Percentiles rank a stretch among this genome's conserved stretches.
phyloP scores from a whole-genome alignment of 2,329 filamentous ascomycete genomes.

The Cladorrhinum sp. region DNA sequence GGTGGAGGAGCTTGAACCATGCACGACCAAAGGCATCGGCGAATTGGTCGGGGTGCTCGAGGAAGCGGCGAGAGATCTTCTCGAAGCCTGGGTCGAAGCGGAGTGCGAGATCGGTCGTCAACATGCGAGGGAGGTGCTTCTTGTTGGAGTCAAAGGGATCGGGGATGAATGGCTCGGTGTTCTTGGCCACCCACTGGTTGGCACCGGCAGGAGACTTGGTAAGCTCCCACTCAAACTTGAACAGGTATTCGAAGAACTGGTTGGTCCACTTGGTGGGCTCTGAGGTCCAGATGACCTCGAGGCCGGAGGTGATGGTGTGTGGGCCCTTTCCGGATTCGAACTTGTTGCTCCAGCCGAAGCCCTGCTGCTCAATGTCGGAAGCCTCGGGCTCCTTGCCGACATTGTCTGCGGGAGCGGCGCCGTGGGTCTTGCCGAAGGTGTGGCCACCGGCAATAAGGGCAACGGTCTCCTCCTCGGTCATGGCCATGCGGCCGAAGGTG shows the following conservation, averaged over 20 bases:
- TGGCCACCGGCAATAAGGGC: slow-evolving; percentile 77
- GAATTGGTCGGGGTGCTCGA: slow-evolving; percentile 66
- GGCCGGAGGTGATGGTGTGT: slow-evolving; percentile 70
- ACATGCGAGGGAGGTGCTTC: slow-evolving; percentile 73
- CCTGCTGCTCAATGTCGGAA: slow-evolving; percentile 62
- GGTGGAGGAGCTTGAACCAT: slow-evolving; percentile 82
- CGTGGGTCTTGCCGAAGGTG: slow-evolving; percentile 78
- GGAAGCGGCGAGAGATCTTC: slow-evolving; percentile 71
- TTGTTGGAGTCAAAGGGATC: slow-evolving; percentile 67
- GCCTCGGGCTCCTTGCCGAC: slow-evolving; percentile 66
- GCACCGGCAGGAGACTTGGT: slow-evolving; percentile 73
- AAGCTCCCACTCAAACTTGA: slow-evolving; percentile 75
- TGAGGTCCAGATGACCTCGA: slow-evolving; percentile 78
- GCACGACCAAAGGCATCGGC: slow-evolving; percentile 67
- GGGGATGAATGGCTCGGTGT: slow-evolving; percentile 63
- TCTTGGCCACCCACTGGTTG: slow-evolving; percentile 74
- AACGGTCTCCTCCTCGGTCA: slow-evolving; percentile 80
- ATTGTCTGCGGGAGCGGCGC: slow-evolving; percentile 62
- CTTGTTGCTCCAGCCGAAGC: slow-evolving; percentile 69
- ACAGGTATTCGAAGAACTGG: slow-evolving; percentile 71
- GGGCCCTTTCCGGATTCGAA: slow-evolving; percentile 65
- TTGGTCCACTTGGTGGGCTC: slow-evolving; percentile 76
- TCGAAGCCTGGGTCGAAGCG: slow-evolving; percentile 70
- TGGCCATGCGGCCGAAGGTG: slow-evolving; percentile 76
- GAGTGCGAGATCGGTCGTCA: slow-evolving; percentile 71